Evolutionary conservation across 257 asterid species (phyloP).

Genomic region (Solanum clarkiae): DNA sequence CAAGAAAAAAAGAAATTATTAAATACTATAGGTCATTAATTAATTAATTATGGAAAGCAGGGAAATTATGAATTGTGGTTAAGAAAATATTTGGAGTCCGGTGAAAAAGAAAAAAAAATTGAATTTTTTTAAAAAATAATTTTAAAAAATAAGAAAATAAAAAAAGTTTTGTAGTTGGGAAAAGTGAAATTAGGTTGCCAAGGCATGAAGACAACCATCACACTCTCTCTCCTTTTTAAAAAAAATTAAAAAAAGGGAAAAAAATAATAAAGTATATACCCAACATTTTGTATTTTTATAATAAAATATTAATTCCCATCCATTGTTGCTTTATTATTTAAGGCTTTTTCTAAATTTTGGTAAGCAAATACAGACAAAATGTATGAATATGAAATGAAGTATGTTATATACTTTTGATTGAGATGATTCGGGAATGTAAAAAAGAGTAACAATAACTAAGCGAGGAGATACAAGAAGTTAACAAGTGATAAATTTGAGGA

Average conservation of each 20-base stretch:
- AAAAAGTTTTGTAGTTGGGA: conserved; percentile 57
- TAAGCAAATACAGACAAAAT: neutral
- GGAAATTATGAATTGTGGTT: conserved; percentile 78
- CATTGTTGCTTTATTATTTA: neutral
- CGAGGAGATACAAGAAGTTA: neutral
- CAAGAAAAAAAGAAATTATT: neutral
- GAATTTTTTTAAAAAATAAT: neutral
- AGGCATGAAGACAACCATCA: conserved; percentile 64
- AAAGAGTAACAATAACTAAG: neutral
- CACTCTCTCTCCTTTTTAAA: conserved; percentile 14
- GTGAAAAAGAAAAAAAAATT: conserved; percentile 7
- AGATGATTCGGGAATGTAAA: neutral
- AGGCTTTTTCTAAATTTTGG: too few species aligned
- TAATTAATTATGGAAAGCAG: conserved; percentile 32
- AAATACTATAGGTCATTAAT: conserved; percentile 31
- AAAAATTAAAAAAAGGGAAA: neutral
- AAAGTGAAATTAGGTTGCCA: conserved; percentile 93
- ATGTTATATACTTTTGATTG: neutral
- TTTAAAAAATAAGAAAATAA: too few species aligned
- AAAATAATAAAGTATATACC: neutral
- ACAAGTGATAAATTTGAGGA: neutral
- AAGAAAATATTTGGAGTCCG: conserved; percentile 76
- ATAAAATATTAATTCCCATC: neutral
- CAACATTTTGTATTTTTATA: neutral
- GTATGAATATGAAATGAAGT: neutral